Evolutionary conservation across 75 land plant genomes (phyloP), one percentile per base, ranked within the genome.

Genomic region (Chamaecyparis obtusa): DNA sequence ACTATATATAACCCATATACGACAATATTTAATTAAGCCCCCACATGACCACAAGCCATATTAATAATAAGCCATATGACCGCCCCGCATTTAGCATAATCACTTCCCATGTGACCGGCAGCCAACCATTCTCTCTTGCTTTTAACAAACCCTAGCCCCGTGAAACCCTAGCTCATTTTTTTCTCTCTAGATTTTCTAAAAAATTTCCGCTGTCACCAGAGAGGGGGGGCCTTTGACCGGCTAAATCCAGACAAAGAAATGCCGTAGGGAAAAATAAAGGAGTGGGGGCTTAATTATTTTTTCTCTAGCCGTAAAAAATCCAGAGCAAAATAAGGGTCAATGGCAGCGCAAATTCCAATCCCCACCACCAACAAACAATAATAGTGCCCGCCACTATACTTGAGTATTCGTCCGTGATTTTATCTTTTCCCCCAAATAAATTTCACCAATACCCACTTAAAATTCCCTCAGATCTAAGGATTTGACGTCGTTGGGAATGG

Each of bases 401-500:
- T 64, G 69, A 21, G 69, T 64, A 64, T 21, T 64, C 69, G 27
- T 24, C 69, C 69, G 69, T 64, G 69, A 64, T 64, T 64, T 64
- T 64, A 64, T 64, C 69, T 64, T 64, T 64, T 60, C 8, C 8
- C 69, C 69, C 27, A 64, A 64, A 64, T 64, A 64, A 64, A 64
- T 64, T 64, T 24, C 69, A 64, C 24, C 69, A 64, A 64, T 64
- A 64, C 69, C 69, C 69, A 64, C 69, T 64, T 64, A 64, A 72
- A 72, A 32, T 72, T 51, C 54, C 76, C 76, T 11, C 76, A 72
- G 76, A 72, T 72, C 76, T 33, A 72, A 72, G 64, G 56, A 51
- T 84, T 55, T 54, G 57, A 84, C 85, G 64, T 49, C 85, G 85
- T 84, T 83, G 84, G 55, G 84, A 49, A 83, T 83, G 84, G 55